Evolutionary conservation across 1,284 basidiomycete species (phyloP).

Genomic region (Mrakiaceae sp.): DNA sequence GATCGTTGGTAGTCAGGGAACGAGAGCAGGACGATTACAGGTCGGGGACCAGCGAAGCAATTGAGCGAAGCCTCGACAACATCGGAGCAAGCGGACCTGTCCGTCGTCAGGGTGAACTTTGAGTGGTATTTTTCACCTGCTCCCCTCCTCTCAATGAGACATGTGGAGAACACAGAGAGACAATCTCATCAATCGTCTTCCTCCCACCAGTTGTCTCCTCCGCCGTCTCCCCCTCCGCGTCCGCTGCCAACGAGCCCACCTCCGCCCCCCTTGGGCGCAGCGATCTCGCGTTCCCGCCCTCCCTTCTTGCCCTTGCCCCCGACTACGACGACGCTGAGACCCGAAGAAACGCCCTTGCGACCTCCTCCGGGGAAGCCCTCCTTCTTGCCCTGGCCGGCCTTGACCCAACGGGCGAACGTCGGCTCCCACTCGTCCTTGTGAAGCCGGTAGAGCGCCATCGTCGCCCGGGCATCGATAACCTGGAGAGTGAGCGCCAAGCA

Average conservation of each 20-base stretch:
- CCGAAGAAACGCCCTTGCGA: conserved; percentile 56
- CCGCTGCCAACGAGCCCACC: neutral
- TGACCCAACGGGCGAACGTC: conserved; percentile 24
- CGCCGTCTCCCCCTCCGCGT: conserved; percentile 17
- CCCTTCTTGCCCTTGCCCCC: conserved; percentile 21
- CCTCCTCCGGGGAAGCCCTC: conserved; percentile 44
- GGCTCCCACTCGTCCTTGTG: conserved; percentile 76
- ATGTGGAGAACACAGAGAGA: neutral
- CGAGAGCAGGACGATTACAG: too few species aligned
- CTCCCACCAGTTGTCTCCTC: conserved; percentile 25
- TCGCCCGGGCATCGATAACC: conserved; percentile 87
- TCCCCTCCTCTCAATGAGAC: neutral
- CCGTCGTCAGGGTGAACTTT: neutral
- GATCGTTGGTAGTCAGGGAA: too few species aligned
- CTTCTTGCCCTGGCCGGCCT: conserved; percentile 18
- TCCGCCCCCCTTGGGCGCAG: too few species aligned
- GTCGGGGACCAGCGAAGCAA: too few species aligned
- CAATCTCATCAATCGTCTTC: conserved; percentile 10
- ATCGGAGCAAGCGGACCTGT: too few species aligned
- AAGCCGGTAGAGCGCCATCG: conserved; percentile 89
- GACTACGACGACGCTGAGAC: conserved; percentile 51
- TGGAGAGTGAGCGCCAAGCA: conserved; percentile 28
- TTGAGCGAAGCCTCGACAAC: too few species aligned
- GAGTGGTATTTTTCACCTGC: neutral
- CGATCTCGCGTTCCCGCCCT: conserved; percentile 14